Evolutionary conservation across 495 filamentous ascomycete genomes (phyloP).

Genomic region (Antarctomyces pellizariae): DNA sequence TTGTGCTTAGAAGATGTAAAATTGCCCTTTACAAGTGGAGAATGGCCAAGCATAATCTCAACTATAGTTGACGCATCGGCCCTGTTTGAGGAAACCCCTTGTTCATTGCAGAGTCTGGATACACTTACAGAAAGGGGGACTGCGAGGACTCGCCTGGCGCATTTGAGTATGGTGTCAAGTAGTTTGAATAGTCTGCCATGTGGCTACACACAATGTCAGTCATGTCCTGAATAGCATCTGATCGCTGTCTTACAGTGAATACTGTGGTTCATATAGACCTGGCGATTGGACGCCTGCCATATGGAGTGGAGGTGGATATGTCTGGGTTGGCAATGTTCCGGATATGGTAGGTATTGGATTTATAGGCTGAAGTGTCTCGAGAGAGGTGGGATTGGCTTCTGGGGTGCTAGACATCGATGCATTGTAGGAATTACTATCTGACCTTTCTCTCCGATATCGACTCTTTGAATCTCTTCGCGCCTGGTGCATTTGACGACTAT

Average conservation of each 20-base stretch:
- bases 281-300: not conserved
- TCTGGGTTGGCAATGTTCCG: not conserved
- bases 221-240: too few relatives aligned
- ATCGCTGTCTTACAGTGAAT: constrained; percentile 7
- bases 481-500: too few relatives aligned
- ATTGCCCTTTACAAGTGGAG: too few relatives aligned
- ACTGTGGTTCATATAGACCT: not conserved
- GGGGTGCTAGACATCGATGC: constrained; percentile 5
- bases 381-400: not conserved
- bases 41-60: too few relatives aligned
- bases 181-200: too few relatives aligned
- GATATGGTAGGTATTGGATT: not conserved
- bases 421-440: constrained; percentile 10
- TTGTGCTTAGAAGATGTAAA: constrained; percentile 4
- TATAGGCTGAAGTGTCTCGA: not conserved
- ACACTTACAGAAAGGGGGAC: too few relatives aligned
- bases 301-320: not conserved
- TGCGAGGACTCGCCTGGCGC: too few relatives aligned
- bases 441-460: constrained; percentile 10
- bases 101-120: too few relatives aligned
- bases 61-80: too few relatives aligned
- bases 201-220: too few relatives aligned
- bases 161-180: too few relatives aligned
- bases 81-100: too few relatives aligned
- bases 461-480: constrained; percentile 11